These are phyloP conservation scores for Lodderomyces beijingensis DNA, from an alignment of 1,139 yeast species.

Conservation along the genomic window DNA sequence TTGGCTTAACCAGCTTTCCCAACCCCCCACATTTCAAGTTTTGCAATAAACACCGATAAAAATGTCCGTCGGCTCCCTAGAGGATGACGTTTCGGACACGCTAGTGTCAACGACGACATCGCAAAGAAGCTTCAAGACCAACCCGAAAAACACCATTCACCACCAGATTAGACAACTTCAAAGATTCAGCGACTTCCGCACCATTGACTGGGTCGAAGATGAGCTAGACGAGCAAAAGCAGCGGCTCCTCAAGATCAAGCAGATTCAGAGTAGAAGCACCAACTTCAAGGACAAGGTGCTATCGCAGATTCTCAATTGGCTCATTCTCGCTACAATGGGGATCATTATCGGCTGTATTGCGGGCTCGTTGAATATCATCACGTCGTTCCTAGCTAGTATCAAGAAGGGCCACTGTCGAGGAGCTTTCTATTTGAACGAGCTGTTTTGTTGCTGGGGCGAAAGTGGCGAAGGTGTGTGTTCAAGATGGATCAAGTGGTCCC, in stretches of 20 bases:
- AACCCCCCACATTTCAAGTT: too few species aligned
- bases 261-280: conserved; percentile 11
- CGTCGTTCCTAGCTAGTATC: conserved; percentile 81
- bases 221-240: conserved; percentile 52
- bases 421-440: conserved; percentile 65
- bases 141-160: too few species aligned
- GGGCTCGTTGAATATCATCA: conserved; percentile 70
- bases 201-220: conserved; percentile 87
- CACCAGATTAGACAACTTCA: conserved; percentile 32
- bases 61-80: too few species aligned
- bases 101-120: too few species aligned
- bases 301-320: conserved; percentile 64
- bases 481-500: conserved; percentile 57
- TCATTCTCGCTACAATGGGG: conserved; percentile 73
- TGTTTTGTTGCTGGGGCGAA: conserved; percentile 80
- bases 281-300: conserved; percentile 26
- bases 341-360: conserved; percentile 76
- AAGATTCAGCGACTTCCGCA: conserved; percentile 56
- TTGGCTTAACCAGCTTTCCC: too few species aligned
- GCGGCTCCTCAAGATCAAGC: conserved; percentile 21
- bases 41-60: too few species aligned
- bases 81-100: too few species aligned
- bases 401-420: conserved; percentile 72
- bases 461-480: conserved; percentile 39
- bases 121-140: conserved; percentile 14